phyloP scores from a whole-genome alignment of 768 basidiomycete genomes.

The Candolleomyces efflorescens region DNA sequence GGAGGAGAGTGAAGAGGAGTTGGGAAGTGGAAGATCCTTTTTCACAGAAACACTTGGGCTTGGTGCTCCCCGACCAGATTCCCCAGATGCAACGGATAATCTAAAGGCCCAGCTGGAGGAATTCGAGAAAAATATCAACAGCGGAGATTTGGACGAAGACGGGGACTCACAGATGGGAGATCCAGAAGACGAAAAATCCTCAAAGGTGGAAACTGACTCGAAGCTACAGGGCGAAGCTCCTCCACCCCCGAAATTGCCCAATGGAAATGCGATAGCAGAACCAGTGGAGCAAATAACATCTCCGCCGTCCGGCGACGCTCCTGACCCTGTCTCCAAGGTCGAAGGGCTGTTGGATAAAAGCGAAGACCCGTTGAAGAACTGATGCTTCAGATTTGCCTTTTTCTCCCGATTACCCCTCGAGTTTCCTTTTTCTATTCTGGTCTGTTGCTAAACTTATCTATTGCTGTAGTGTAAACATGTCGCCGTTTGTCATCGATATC shows the following conservation, averaged over 20 bases:
- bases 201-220: constrained; percentile 17
- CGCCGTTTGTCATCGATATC: constrained; percentile 8
- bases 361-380: constrained; percentile 50
- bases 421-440: constrained; percentile 13
- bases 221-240: constrained; percentile 40
- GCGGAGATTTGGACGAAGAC: constrained; percentile 34
- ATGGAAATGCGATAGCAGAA: constrained; percentile 33
- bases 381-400: constrained; percentile 9
- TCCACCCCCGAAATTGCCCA: constrained; percentile 40
- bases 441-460: constrained; percentile 19
- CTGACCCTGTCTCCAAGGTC: constrained; percentile 46
- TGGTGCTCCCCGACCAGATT: constrained; percentile 31
- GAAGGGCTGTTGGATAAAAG: constrained; percentile 66
- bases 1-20: constrained; percentile 50
- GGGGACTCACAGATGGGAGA: constrained; percentile 30
- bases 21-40: constrained; percentile 35
- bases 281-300: constrained; percentile 47
- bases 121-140: constrained; percentile 47
- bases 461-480: constrained; percentile 15
- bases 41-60: constrained; percentile 46
- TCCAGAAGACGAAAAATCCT: constrained; percentile 14
- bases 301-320: constrained; percentile 50
- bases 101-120: constrained; percentile 62
- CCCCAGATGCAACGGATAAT: constrained; percentile 49
- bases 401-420: constrained; percentile 13